Conservation (phyloP, 129 eudicot species). For the Heracleum sosnowskyi region DNA sequence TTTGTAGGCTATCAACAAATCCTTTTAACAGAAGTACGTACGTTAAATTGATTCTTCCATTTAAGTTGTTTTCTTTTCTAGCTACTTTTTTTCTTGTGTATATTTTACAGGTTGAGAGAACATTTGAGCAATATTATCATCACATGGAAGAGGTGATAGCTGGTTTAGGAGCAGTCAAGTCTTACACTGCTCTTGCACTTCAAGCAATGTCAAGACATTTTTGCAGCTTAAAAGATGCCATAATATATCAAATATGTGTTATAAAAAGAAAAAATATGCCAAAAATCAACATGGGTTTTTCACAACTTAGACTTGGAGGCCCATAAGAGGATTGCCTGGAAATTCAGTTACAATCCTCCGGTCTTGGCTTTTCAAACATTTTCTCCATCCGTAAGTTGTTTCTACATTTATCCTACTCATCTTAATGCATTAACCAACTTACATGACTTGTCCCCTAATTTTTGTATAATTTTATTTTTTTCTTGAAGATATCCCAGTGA, state of each 20-base stretch:
- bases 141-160: conserved; percentile 65
- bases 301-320: conserved; percentile 82
- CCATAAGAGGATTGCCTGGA: conserved; percentile 88
- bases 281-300: conserved; percentile 48
- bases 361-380: conserved; percentile 92
- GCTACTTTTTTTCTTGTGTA: not conserved
- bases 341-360: conserved; percentile 82
- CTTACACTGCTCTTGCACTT: conserved; percentile 83
- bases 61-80: not conserved
- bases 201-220: conserved; percentile 91
- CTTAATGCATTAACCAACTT: not conserved
- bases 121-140: conserved; percentile 65
- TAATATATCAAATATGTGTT: conserved; percentile 47
- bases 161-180: conserved; percentile 75
- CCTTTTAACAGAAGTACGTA: no score
- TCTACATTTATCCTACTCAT: not conserved
- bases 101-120: conserved; percentile 61
- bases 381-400: conserved; percentile 78
- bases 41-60: not conserved
- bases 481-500: conserved; percentile 73
- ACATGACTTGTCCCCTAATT: not conserved
- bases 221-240: conserved; percentile 65
- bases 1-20: not conserved
- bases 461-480: not conserved
- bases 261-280: conserved; percentile 48